Conservation (phyloP, 2,329 filamentous ascomycete species). For the Geosmithia putterillii region DNA sequence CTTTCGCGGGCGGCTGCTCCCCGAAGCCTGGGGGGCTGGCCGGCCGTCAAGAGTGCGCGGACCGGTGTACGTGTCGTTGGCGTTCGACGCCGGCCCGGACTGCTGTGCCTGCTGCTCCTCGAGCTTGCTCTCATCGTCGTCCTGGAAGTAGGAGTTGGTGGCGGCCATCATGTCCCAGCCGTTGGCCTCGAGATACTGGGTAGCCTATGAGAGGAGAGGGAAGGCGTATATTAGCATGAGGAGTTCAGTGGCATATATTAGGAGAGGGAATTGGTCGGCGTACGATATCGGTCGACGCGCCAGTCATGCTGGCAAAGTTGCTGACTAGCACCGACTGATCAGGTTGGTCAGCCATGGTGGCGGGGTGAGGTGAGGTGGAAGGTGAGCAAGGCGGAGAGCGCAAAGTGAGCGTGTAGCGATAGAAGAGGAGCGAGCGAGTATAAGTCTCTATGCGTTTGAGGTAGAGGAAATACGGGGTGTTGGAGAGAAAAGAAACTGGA, state of each 20-base stretch:
- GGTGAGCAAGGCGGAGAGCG: not conserved
- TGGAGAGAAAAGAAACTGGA: not conserved
- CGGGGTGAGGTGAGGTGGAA: not conserved
- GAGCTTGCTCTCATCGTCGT: constrained; percentile 37
- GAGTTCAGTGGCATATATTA: not conserved
- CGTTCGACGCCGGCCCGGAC: constrained; percentile 10
- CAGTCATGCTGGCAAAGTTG: constrained; percentile 45
- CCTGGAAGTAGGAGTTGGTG: constrained; percentile 48
- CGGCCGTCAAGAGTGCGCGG: constrained; percentile 52
- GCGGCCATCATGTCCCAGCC: constrained; percentile 56
- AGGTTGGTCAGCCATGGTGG: constrained; percentile 18
- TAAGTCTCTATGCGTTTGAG: too few relatives aligned
- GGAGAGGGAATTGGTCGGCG: constrained; percentile 3
- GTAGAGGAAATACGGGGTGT: not conserved
- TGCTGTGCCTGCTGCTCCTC: constrained; percentile 28
- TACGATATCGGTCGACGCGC: constrained; percentile 34
- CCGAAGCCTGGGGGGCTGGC: constrained; percentile 33
- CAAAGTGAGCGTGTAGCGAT: not conserved
- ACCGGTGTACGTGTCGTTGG: constrained; percentile 34
- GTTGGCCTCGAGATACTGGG: constrained; percentile 51
- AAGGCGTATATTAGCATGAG: not conserved
- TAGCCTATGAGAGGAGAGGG: constrained; percentile 35
- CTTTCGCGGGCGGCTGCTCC: constrained; percentile 20
- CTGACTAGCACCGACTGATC: constrained; percentile 31
- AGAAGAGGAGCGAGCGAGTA: not conserved